Conservation (phyloP, 805 yeast genomes). For the Starmerella apis region DNA sequence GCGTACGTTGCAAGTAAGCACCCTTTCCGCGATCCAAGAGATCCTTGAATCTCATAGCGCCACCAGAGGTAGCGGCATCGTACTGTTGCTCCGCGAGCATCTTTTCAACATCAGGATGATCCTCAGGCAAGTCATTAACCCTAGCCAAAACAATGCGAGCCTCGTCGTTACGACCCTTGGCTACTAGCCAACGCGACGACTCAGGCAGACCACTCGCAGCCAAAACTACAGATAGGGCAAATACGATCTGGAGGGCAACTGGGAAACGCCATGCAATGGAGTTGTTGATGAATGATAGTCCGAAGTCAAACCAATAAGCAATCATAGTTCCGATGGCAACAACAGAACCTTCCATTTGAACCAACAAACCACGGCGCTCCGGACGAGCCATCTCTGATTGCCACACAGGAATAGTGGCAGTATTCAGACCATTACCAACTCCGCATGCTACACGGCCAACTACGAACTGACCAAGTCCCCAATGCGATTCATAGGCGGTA, state of each 20-base stretch:
- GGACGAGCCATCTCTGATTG: conserved; percentile 66
- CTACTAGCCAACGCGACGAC: conserved; percentile 74
- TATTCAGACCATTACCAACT: conserved; percentile 63
- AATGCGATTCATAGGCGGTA: conserved; percentile 38
- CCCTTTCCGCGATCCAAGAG: conserved; percentile 25
- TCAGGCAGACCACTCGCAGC: conserved; percentile 60
- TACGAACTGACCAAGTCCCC: conserved; percentile 56
- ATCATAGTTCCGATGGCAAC: conserved; percentile 64
- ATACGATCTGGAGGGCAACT: conserved; percentile 57
- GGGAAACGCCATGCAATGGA: conserved; percentile 65
- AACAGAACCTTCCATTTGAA: conserved; percentile 59
- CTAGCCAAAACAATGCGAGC: conserved; percentile 42
- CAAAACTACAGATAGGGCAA: conserved; percentile 46
- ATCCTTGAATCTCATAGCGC: conserved; percentile 22
- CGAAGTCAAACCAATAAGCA: conserved; percentile 69
- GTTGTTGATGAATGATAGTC: conserved; percentile 47
- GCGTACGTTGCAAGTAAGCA: conserved; percentile 24
- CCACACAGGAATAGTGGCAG: conserved; percentile 76
- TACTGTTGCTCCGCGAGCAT: conserved; percentile 20
- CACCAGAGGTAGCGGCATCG: conserved; percentile 25
- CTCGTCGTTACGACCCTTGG: conserved; percentile 45
- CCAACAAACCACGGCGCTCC: conserved; percentile 55
- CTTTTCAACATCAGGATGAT: conserved; percentile 19
- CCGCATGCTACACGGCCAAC: conserved; percentile 66
- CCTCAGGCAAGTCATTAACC: conserved; percentile 29